Conservation (phyloP, 2,329 filamentous ascomycete species). For the Talaromyces pinophilus region DNA sequence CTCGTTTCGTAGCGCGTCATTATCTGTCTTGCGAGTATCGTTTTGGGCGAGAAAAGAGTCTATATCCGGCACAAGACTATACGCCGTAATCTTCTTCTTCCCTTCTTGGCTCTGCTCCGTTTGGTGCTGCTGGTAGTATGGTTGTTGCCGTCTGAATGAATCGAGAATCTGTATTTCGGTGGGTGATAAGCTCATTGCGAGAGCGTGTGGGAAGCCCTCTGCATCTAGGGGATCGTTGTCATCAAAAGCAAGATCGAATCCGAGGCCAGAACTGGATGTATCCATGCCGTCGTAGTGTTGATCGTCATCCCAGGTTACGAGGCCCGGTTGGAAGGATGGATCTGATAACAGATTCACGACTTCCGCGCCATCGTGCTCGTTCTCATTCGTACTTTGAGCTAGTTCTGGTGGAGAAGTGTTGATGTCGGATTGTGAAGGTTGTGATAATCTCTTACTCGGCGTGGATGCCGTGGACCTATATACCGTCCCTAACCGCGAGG, state of each 20-base stretch:
- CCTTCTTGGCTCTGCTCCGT: neutral
- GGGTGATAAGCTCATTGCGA: conserved; percentile 28
- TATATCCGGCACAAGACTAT: conserved; percentile 39
- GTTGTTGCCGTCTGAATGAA: conserved; percentile 33
- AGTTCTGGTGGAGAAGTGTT: conserved; percentile 2
- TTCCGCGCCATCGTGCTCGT: conserved; percentile 41
- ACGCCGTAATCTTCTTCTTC: conserved; percentile 29
- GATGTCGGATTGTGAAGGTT: neutral
- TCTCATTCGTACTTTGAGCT: neutral
- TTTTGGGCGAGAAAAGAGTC: conserved; percentile 33
- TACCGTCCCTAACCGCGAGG: conserved; percentile 13
- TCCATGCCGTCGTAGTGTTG: neutral
- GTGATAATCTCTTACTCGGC: neutral
- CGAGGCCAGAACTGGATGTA: neutral
- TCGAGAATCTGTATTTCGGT: conserved; percentile 36
- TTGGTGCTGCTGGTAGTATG: conserved; percentile 14
- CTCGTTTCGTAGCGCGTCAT: conserved; percentile 31
- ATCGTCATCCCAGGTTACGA: conserved; percentile 18
- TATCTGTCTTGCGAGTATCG: neutral
- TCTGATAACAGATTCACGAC: conserved; percentile 45
- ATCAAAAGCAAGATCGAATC: conserved; percentile 10
- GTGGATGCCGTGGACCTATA: conserved; percentile 23
- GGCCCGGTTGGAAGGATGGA: conserved; percentile 35
- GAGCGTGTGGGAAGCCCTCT: conserved; percentile 5
- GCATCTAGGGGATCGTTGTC: conserved; percentile 27